Evolutionary conservation across 2,329 filamentous ascomycete species (phyloP).

Genomic region (Tolypocladium inflatum): DNA sequence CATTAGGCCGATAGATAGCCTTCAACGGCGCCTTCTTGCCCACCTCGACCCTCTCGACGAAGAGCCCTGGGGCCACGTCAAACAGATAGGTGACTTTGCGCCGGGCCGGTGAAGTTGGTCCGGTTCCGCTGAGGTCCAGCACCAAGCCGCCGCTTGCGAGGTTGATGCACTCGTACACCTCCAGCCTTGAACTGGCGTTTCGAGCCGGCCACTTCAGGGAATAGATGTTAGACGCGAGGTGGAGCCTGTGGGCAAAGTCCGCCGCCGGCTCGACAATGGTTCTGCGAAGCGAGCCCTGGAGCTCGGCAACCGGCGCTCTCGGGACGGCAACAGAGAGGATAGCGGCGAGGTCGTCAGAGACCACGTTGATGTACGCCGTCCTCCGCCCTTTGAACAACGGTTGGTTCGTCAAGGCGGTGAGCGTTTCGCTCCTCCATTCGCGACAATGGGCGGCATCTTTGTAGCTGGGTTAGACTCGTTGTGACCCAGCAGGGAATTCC

Average conservation of each 20-base stretch:
- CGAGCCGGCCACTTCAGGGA: conserved; percentile 28
- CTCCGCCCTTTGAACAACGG: conserved; percentile 19
- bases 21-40: conserved; percentile 21
- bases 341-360: conserved; percentile 23
- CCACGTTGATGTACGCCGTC: conserved; percentile 15
- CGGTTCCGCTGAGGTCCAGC: conserved; percentile 19
- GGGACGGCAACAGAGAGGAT: conserved; percentile 20
- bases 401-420: conserved; percentile 22
- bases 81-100: conserved; percentile 24
- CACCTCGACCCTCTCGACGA: conserved; percentile 23
- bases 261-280: conserved; percentile 24
- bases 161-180: conserved; percentile 27
- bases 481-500: background rate
- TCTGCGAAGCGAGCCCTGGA: conserved; percentile 21
- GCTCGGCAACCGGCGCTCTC: conserved; percentile 14
- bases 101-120: conserved; percentile 16
- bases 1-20: conserved; percentile 22
- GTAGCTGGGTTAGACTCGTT: conserved; percentile 2
- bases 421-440: conserved; percentile 27
- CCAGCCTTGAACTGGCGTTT: conserved; percentile 22
- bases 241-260: conserved; percentile 25
- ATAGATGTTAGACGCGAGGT: conserved; percentile 22
- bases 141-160: conserved; percentile 19
- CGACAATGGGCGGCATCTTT: conserved; percentile 23
- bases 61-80: conserved; percentile 25